Evolutionary conservation across 495 filamentous ascomycete genomes (phyloP), one percentile per base, ranked within the genome.

Genomic region (Aspergillus panamensis): DNA sequence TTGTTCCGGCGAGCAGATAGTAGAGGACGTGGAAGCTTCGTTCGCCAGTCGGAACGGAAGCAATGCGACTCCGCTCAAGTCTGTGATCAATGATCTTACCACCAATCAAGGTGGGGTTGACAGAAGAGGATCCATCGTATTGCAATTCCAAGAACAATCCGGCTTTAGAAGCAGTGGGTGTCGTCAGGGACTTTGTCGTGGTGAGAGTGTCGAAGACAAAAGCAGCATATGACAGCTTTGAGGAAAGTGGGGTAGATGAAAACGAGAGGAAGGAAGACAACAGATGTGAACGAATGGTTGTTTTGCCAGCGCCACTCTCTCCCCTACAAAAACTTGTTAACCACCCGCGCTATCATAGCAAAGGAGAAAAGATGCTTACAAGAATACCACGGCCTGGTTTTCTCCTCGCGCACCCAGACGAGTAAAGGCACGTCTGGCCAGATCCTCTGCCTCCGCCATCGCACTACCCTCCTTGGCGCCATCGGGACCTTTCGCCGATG

Each of bases 171-270:
- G 94, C 94, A 6, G 90, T 96, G 1, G 92, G 92, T 0, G 92
- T 96, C 6, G 92, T 96, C 17, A 90, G 82, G 16, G 92, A 96
- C 77, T 98, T 98, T n/a, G 93, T 98, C 7, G 94, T 96, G 4
- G 94, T 98, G 40, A 98, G 80, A 7, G 91, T 87, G 69, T 98
- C 94, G 70, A 97, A 97, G 21, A 97, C 82, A 69, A 96, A 98
- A 12, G 91, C 86, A 33, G 94, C 93, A 35, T 93, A 89, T 3
- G 92, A 96, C 20, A 97, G 79, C 70, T 96, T 98, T 55, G 85
- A 87, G 2, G 93, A 97, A 4, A 98, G 75, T 1, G 94, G 94
- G 8, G 94, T 97, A 0, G 91, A 89, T 12, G 91, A 94, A 63
- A 88, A 93, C 56, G 85, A 87, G 2, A 98, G 79, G 47, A 97